phyloP scores from a whole-genome alignment of 768 basidiomycete species.

The Pholiota molesta region DNA sequence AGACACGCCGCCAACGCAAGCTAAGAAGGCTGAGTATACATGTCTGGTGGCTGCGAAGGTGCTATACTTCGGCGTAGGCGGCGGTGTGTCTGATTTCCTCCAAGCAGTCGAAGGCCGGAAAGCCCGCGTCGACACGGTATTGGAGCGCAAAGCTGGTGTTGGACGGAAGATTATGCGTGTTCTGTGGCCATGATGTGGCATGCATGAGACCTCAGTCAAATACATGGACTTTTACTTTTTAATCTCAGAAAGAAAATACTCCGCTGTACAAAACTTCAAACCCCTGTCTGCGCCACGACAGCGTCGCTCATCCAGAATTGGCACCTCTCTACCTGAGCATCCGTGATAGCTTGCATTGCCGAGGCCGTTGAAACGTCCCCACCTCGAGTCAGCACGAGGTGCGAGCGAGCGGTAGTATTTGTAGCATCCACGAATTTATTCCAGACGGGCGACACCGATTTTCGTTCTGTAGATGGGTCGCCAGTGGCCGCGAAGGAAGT shows the following conservation, averaged over 20 bases:
- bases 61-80: slow-evolving; percentile 95
- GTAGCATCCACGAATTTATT: slow-evolving; percentile 19
- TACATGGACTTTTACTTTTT: background rate
- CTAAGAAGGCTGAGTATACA: slow-evolving; percentile 22
- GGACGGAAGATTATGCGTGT: slow-evolving; percentile 47
- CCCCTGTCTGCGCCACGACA: slow-evolving; percentile 34
- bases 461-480: slow-evolving; percentile 26
- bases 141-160: slow-evolving; percentile 70
- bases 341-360: slow-evolving; percentile 30
- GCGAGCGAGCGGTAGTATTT: slow-evolving; percentile 14
- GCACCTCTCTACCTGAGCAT: slow-evolving; percentile 36
- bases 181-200: slow-evolving; percentile 15
- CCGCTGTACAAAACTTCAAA: slow-evolving; percentile 14
- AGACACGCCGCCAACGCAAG: background rate
- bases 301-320: slow-evolving; percentile 44
- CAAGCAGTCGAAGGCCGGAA: slow-evolving; percentile 44
- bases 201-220: background rate
- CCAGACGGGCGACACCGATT: slow-evolving; percentile 30
- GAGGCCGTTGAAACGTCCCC: slow-evolving; percentile 27
- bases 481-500: slow-evolving; percentile 41
- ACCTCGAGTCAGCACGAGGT: slow-evolving; percentile 31
- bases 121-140: slow-evolving; percentile 53
- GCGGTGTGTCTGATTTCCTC: slow-evolving; percentile 80
- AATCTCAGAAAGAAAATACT: background rate
- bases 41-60: slow-evolving; percentile 91